A percentile compares a stretch with the other conserved stretches of the same genome.
phyloP scores from a whole-genome alignment of 2,329 filamentous ascomycete genomes.

The Phialemonium atrogriseum region DNA sequence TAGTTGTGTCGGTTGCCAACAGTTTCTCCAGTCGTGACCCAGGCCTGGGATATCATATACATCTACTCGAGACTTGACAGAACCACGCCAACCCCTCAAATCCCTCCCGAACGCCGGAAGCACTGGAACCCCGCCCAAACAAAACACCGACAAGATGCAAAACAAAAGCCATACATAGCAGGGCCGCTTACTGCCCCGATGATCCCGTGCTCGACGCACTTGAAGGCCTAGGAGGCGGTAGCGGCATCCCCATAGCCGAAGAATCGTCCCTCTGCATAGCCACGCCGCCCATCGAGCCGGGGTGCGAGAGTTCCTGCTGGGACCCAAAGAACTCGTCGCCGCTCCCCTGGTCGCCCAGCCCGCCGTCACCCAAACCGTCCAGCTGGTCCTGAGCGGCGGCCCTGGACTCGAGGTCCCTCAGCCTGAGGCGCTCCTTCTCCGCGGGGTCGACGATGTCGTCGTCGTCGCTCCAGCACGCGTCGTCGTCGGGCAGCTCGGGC shows the following conservation, averaged over 20 bases:
- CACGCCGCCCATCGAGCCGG: conserved; percentile 28
- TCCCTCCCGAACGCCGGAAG: too few relatives aligned
- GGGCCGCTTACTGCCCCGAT: conserved; percentile 14
- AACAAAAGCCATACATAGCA: too few relatives aligned
- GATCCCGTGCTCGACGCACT: conserved; percentile 32
- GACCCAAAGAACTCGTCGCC: not conserved
- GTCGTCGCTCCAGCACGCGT: conserved; percentile 55
- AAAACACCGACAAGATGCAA: too few relatives aligned
- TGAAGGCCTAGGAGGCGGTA: conserved; percentile 29
- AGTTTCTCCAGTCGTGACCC: too few relatives aligned
- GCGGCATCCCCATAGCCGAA: conserved; percentile 18
- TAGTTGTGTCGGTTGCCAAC: too few relatives aligned
- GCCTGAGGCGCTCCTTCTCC: conserved; percentile 48
- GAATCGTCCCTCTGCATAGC: conserved; percentile 31
- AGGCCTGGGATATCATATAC: too few relatives aligned
- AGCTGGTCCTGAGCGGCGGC: conserved; percentile 7
- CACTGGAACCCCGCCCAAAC: too few relatives aligned
- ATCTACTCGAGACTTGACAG: too few relatives aligned
- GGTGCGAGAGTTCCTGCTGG: too few relatives aligned
- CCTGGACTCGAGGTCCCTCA: conserved; percentile 27
- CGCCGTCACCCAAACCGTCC: not conserved
- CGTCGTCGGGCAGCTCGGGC: conserved; percentile 50
- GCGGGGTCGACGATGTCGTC: conserved; percentile 54
- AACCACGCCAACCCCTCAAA: too few relatives aligned
- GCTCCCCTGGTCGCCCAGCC: conserved; percentile 3